A percentile compares a stretch with the other conserved stretches of the same genome.
Conservation (phyloP, 495 filamentous ascomycete species). For the Aspergillus saccharolyticus region DNA sequence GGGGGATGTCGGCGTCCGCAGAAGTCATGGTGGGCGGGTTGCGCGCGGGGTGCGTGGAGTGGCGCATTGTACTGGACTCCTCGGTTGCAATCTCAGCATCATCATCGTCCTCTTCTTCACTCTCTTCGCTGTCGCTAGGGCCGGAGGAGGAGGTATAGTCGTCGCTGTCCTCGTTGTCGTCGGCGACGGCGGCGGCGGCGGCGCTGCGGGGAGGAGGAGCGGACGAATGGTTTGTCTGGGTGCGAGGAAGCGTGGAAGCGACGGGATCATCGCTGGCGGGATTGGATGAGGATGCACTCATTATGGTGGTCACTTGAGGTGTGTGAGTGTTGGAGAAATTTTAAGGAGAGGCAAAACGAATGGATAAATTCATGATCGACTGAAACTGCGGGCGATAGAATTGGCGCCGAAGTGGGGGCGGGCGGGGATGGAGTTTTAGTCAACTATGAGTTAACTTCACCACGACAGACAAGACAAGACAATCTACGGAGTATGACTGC, state of each 20-base stretch:
- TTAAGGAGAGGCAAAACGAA: background rate
- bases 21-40: background rate
- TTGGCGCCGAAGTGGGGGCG: conserved; percentile 4
- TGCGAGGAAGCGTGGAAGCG: conserved; percentile 6
- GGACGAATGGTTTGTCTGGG: background rate
- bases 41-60: too few species aligned
- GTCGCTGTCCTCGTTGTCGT: conserved; percentile 35
- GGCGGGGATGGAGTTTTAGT: background rate
- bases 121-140: conserved; percentile 27
- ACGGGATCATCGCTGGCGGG: background rate
- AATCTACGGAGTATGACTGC: too few species aligned
- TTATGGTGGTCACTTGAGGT: background rate
- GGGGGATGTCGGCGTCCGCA: conserved; percentile 16
- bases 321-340: background rate
- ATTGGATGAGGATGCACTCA: background rate
- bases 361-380: background rate
- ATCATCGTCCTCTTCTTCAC: conserved; percentile 21
- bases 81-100: background rate
- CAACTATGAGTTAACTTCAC: too few species aligned
- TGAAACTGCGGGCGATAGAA: conserved; percentile 2
- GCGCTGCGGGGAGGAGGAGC: background rate
- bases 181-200: conserved; percentile 1
- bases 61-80: too few species aligned
- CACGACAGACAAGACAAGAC: too few species aligned
- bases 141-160: conserved; percentile 40